A percentile compares a stretch with the other conserved stretches of the same genome.
Evolutionary conservation across 2,329 filamentous ascomycete genomes (phyloP).

Genomic region (Epichloe uncinata): DNA sequence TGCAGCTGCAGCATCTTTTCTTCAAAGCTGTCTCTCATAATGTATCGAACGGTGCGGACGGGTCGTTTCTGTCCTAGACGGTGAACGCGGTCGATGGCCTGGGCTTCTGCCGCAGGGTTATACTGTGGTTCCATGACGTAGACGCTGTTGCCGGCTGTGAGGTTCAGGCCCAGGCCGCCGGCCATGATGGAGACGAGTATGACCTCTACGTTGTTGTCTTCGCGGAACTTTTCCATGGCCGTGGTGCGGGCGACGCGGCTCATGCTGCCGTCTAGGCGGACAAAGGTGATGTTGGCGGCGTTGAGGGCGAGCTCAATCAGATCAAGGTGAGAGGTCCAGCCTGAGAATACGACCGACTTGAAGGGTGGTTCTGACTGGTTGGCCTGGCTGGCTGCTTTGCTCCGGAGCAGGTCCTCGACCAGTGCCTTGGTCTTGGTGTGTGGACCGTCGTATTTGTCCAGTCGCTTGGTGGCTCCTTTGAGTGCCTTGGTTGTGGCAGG

Average conservation of each 20-base stretch:
- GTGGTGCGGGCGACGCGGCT: slow-evolving; percentile 56
- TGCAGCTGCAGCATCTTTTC: slow-evolving; percentile 86
- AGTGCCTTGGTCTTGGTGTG: slow-evolving; percentile 86
- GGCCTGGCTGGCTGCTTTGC: slow-evolving; percentile 46
- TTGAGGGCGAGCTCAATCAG: slow-evolving; percentile 75
- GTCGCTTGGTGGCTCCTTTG: slow-evolving; percentile 33
- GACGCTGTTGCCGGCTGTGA: slow-evolving; percentile 73
- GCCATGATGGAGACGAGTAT: slow-evolving; percentile 89
- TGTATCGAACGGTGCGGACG: slow-evolving; percentile 75
- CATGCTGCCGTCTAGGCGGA: slow-evolving; percentile 88
- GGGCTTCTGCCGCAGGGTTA: slow-evolving; percentile 88
- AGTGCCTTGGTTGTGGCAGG: slow-evolving; percentile 24
- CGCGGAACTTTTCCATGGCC: slow-evolving; percentile 66
- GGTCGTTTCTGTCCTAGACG: slow-evolving; percentile 79
- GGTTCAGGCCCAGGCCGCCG: slow-evolving; percentile 80
- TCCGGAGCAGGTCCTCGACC: slow-evolving; percentile 56
- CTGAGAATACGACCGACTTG: slow-evolving; percentile 90
- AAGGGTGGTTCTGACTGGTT: slow-evolving; percentile 57
- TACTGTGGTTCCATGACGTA: slow-evolving; percentile 99
- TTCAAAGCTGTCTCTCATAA: slow-evolving; percentile 86
- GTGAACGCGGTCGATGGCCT: slow-evolving; percentile 88
- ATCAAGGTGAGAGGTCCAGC: slow-evolving; percentile 92
- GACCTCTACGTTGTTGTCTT: slow-evolving; percentile 56
- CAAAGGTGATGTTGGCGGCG: slow-evolving; percentile 51
- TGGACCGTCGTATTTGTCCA: slow-evolving; percentile 65